Base-by-base conservation (phyloP, 2,329 filamentous ascomycete genomes). In the Dactylellina haptotyla region DNA sequence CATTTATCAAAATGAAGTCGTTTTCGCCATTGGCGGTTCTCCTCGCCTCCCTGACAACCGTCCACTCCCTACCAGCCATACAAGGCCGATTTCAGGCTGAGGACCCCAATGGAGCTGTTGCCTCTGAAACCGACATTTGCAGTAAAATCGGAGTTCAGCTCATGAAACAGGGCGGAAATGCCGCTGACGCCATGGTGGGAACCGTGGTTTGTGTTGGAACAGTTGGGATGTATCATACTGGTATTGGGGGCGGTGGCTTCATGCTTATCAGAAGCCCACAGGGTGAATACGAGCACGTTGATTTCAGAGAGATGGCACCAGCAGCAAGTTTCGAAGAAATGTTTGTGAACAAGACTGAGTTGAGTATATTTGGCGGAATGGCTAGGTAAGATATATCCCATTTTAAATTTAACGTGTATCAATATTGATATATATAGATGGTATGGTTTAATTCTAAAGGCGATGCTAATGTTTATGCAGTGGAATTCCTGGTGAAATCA, bases 191-290 rank as follows among this genome's bases (percentile, higher is more conserved):
- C 50, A 81, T 92, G 75, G 88, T 93, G 18, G 90, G 88, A 28
- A 90, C 90, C 0, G 87, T 88, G 5, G 85, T 93, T 56, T 94
- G 91, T 75, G 86, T 93, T 37, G 91, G 91, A 4, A 89, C 91
- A 4, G 85, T 90, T 46, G 89, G 84, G 83, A 78, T 77, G 80
- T 78, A 75, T 18, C 46, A 62, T 30, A 67, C 45, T 41, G 93
- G 94, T 14, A 90, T 97, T 70, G 93, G 91, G 18, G 94, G 94
- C 4, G 94, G 94, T 41, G 94, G 94, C 1, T 98, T 98, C 81
- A 90, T 93, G 85, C 84, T 97, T 3, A 87, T 97, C 3, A 88
- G 91, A 51, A 85, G 87, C 32, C 82, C 87, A 14, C 84, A 91
- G 69, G 92, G 92, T n/a, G 83, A 84, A 16, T 96, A 93, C 79